These are phyloP conservation scores for Groenewaldozyma sp. DNA, from an alignment of 1,139 yeast species.

Conservation along the genomic window DNA sequence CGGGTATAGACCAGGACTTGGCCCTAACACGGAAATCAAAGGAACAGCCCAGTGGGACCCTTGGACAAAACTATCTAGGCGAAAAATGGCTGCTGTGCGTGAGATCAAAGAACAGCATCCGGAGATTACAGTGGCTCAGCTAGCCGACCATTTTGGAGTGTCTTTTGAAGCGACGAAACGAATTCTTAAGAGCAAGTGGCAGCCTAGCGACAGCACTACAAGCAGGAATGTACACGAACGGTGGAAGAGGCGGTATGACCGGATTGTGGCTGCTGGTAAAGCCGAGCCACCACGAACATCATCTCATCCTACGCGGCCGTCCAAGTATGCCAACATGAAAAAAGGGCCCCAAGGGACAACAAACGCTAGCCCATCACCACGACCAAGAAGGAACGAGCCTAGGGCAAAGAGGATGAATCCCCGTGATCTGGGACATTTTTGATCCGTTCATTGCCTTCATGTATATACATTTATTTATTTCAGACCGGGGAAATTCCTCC, in stretches of 20 bases:
- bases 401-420: no score
- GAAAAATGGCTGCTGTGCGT: conserved; percentile 59
- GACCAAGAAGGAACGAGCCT: no score
- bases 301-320: no score
- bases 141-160: conserved; percentile 57
- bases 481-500: background rate
- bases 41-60: conserved; percentile 56
- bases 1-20: conserved; percentile 62
- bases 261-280: conserved; percentile 16
- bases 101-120: conserved; percentile 48
- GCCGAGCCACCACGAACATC: no score
- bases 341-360: no score
- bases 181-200: conserved; percentile 70
- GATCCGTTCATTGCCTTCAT: background rate
- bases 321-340: no score
- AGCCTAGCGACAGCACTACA: conserved; percentile 48
- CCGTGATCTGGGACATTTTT: no score
- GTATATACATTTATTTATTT: background rate
- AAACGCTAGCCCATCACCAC: no score
- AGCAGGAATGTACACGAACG: conserved; percentile 36
- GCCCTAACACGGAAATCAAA: conserved; percentile 53
- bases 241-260: conserved; percentile 41
- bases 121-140: conserved; percentile 45
- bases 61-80: conserved; percentile 54
- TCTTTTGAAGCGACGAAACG: conserved; percentile 82